Base-by-base conservation (phyloP, 352 stramenopile species). In the Pythium periplocum region DNA sequence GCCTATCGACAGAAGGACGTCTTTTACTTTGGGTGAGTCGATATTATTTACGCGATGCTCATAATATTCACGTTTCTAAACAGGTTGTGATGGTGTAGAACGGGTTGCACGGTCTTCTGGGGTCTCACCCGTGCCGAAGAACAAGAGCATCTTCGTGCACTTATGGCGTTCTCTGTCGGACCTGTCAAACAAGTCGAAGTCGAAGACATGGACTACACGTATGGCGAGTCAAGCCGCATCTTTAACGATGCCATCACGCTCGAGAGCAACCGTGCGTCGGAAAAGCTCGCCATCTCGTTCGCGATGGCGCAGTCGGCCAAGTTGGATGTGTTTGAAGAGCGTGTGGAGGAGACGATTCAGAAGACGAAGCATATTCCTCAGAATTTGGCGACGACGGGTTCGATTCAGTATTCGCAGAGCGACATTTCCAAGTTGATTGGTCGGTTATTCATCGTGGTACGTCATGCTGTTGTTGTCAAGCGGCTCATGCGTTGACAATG, bases 301-400 rank as follows among this genome's bases (percentile, higher is more conserved):
- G 89, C 92, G 5, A 92, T 98, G 71, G 91, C 92, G 17, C 92
- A 98, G 71, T 97, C 86, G 4, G 82, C 83, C 26, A 96, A 97
- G 55, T 69, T 98, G n/a, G 89, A 95, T 45, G 87, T 97, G 30
- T 97, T 96, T 61, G 92, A 98, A 69, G 84, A 87, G 49, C 79
- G 83, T 17, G 82, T 96, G 47, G 85, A 96, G 51, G 76, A 93
- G 50, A 92, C 78, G 17, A 96, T 95, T 48, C 81, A 86, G 48
- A 64, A 90, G 51, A 93, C 84, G 26, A 90, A 88, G 58, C 83
- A 94, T 55, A 90, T 97, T 45, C 92, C 91, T 33, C 73, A 95
- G 58, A 89, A 88, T 35, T 73, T 98, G 17, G 90, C 90, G 31
- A 69, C 66, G 1, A 93, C 78, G 11, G 92, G 90, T 10, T 91